phyloP scores from a whole-genome alignment of 306 rosid genomes.

The Quercus ilex region DNA sequence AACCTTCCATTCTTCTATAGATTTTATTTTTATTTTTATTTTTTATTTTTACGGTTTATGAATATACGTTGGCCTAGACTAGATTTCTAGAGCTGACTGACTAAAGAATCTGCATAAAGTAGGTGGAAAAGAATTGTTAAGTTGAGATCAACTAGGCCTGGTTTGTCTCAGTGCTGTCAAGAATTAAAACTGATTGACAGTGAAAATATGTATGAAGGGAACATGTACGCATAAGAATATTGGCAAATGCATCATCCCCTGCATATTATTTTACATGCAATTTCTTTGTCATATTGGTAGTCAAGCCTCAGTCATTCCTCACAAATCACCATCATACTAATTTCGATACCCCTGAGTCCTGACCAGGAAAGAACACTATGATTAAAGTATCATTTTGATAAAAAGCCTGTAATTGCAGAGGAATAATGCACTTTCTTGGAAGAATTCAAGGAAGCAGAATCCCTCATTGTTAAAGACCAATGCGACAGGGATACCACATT shows the following conservation, averaged over 20 bases:
- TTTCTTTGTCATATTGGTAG: not conserved
- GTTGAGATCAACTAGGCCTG: not conserved
- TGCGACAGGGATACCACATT: constrained; percentile 20
- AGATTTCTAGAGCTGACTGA: not conserved
- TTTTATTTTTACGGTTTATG: not conserved
- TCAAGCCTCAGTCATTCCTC: not conserved
- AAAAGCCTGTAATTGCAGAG: constrained; percentile 25
- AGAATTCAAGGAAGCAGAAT: constrained; percentile 22
- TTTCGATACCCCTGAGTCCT: not conserved
- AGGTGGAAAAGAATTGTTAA: not conserved
- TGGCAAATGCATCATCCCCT: not conserved
- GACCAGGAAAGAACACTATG: not conserved
- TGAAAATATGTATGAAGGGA: not conserved
- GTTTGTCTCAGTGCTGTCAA: not conserved
- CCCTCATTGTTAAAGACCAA: constrained; percentile 1
- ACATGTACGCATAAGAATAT: not conserved
- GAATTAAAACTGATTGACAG: not conserved
- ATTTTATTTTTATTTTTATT: not conserved
- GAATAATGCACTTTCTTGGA: constrained; percentile 29
- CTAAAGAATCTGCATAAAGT: not conserved
- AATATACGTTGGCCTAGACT: not conserved
- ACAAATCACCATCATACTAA: not conserved
- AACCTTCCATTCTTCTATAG: not conserved
- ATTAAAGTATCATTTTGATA: constrained; percentile 21
- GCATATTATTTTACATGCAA: not conserved